Conservation (phyloP, 805 yeast species). For the Candida oleophila region DNA sequence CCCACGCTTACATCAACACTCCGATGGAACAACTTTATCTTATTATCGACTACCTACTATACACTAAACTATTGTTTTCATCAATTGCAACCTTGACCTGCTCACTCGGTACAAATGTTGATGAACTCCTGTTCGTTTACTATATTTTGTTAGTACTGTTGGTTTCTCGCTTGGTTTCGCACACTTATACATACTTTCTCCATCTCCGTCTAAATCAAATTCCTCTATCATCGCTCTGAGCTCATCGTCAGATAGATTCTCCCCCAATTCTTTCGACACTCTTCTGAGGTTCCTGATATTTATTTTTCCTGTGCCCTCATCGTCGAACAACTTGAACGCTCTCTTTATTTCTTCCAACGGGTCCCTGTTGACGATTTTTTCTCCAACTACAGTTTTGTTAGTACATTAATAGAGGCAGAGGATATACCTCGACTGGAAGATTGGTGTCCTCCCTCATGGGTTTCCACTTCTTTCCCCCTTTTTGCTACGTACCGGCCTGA, state of each 20-base stretch:
- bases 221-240: constrained; percentile 96
- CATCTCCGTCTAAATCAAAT: constrained; percentile 94
- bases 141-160: constrained; percentile 33
- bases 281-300: constrained; percentile 77
- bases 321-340: constrained; percentile 88
- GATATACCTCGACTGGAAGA: no score
- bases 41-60: no score
- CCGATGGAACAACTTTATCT: background rate
- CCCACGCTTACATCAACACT: no score
- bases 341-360: constrained; percentile 89
- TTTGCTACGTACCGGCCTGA: constrained; percentile 54
- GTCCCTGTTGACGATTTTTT: constrained; percentile 79
- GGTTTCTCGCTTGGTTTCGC: background rate
- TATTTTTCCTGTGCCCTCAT: constrained; percentile 83
- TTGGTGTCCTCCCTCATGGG: background rate
- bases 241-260: constrained; percentile 88
- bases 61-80: background rate
- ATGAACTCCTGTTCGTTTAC: constrained; percentile 87
- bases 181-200: constrained; percentile 58
- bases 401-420: no score
- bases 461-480: background rate
- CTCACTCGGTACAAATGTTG: constrained; percentile 73
- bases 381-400: constrained; percentile 56
- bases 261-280: constrained; percentile 91
- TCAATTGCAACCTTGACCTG: background rate